phyloP scores from a whole-genome alignment of 495 filamentous ascomycete species.

The Aspergillus sclerotiicarbonarius region DNA sequence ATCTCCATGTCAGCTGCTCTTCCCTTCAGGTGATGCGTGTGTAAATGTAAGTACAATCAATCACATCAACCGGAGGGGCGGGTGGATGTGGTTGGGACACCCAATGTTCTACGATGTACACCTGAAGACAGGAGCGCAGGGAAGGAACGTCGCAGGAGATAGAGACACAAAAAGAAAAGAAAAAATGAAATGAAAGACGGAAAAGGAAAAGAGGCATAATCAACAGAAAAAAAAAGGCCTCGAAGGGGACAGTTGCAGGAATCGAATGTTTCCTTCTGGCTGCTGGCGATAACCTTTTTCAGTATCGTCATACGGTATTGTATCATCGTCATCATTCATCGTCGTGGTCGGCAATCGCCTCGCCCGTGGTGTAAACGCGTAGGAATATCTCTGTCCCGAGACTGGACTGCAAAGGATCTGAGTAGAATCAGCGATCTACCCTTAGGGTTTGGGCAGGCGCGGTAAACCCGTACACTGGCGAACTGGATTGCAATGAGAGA shows the following conservation, averaged over 20 bases:
- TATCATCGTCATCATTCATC: background rate
- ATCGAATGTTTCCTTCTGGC: background rate
- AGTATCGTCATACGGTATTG: constrained; percentile 3
- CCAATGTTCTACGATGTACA: background rate
- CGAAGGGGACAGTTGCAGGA: no score
- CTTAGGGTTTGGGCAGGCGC: background rate
- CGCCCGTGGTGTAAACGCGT: background rate
- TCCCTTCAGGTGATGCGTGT: background rate
- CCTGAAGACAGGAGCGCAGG: background rate
- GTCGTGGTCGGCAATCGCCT: background rate
- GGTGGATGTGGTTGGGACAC: background rate
- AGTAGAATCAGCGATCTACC: background rate
- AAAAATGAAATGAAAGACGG: background rate
- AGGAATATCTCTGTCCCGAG: background rate
- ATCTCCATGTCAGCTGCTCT: background rate
- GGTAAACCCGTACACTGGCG: background rate
- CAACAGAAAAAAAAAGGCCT: no score
- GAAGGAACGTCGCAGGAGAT: no score
- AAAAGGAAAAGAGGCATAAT: background rate
- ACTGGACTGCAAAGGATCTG: background rate
- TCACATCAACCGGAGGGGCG: background rate
- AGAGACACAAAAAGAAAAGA: background rate
- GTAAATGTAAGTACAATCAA: background rate
- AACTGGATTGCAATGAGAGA: background rate
- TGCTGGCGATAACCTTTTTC: background rate